A percentile compares a stretch with the other conserved stretches of the same genome.
Conservation (phyloP, 192 early-diverging fungal genomes). For the Coemansia sp. region DNA sequence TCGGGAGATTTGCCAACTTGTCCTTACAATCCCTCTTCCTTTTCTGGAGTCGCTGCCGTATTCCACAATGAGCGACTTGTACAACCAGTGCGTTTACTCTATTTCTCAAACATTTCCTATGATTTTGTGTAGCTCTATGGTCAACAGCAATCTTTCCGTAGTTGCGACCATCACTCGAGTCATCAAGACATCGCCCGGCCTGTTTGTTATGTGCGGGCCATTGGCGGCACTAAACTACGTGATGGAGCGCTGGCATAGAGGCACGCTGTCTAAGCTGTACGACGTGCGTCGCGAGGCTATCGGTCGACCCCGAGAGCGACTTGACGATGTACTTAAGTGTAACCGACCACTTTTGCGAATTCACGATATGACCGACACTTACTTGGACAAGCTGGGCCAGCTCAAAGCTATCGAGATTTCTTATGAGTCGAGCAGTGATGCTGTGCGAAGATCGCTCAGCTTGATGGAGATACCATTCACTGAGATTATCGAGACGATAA, state of each 20-base stretch:
- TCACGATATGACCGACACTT: neutral
- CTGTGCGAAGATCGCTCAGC: neutral
- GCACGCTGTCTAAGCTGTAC: neutral
- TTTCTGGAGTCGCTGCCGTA: conserved; percentile 12
- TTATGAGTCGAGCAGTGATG: neutral
- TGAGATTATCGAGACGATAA: neutral
- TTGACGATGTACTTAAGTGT: neutral
- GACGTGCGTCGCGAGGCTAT: neutral
- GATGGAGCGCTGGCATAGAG: neutral
- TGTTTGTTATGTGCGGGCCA: conserved; percentile 2
- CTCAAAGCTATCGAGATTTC: neutral
- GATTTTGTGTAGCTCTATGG: neutral
- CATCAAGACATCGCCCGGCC: neutral
- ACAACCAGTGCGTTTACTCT: neutral
- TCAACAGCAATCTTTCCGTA: neutral
- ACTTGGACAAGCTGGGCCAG: neutral
- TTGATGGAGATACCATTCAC: neutral
- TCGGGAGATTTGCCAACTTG: neutral
- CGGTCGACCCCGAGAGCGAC: neutral
- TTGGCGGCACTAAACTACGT: neutral
- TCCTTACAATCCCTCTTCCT: conserved; percentile 16
- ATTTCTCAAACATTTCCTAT: neutral
- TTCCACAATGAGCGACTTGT: neutral
- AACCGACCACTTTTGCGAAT: conserved; percentile 14
- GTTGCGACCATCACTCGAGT: conserved; percentile 9